These are phyloP conservation scores for Xerocomellus chrysenteron DNA, from an alignment of 768 basidiomycete genomes.

Conservation along the genomic window DNA sequence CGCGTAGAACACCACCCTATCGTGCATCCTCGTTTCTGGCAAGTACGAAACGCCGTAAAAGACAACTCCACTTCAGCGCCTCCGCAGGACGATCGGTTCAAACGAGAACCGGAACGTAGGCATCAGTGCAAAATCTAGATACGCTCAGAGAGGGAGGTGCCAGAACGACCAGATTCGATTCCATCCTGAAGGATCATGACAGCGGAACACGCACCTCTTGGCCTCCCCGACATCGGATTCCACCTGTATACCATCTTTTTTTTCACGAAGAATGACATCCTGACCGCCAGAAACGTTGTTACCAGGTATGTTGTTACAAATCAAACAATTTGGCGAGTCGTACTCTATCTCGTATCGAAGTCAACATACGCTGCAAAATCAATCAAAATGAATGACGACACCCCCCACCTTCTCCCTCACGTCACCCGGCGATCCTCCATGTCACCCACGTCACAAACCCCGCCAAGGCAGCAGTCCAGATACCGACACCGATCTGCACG, in stretches of 20 bases:
- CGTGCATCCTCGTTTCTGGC: background rate
- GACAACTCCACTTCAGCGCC: background rate
- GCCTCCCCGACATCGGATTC: constrained; percentile 11
- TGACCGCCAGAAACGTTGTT: constrained; percentile 30
- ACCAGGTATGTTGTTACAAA: constrained; percentile 10
- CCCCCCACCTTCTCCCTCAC: background rate
- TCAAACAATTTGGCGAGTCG: background rate
- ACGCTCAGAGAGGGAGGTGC: background rate
- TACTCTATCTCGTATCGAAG: background rate
- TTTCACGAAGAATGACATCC: constrained; percentile 47
- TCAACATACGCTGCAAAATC: background rate
- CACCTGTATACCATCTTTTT: constrained; percentile 33
- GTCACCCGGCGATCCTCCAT: constrained; percentile 17
- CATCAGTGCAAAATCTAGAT: background rate
- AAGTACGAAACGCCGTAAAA: background rate
- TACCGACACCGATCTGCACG: constrained; percentile 2
- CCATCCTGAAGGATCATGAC: constrained; percentile 15
- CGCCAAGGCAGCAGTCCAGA: constrained; percentile 18
- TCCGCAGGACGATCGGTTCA: background rate
- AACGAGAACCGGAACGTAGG: background rate
- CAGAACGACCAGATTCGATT: background rate
- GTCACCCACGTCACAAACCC: constrained; percentile 21
- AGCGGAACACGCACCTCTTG: constrained; percentile 5
- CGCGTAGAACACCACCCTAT: background rate
- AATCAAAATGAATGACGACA: background rate